Evolutionary conservation across 768 basidiomycete genomes (phyloP).

Genomic region (Paxillus involutus): DNA sequence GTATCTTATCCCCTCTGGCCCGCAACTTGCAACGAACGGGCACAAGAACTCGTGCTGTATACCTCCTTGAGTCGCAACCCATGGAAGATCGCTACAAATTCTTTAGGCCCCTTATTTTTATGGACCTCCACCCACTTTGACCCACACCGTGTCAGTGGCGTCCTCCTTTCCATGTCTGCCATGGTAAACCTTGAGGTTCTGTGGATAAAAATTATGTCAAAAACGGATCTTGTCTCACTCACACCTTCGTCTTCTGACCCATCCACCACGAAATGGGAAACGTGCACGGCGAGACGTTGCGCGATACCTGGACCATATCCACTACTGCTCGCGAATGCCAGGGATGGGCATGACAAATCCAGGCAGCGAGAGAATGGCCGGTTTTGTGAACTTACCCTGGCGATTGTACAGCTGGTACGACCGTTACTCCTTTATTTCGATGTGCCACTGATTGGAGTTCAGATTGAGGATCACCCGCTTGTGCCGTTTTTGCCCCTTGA

Average conservation of each 20-base stretch:
- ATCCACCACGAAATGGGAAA: slow-evolving; percentile 66
- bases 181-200: slow-evolving; percentile 98
- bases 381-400: slow-evolving; percentile 92
- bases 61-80: slow-evolving; percentile 96
- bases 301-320: slow-evolving; percentile 98
- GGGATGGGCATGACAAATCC: slow-evolving; percentile 44
- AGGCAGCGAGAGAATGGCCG: slow-evolving; percentile 63
- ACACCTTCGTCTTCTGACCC: slow-evolving; percentile 14
- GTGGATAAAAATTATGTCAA: slow-evolving; percentile 98
- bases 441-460: not conserved
- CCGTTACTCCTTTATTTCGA: slow-evolving; percentile 23
- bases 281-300: slow-evolving; percentile 80
- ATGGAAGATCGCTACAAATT: slow-evolving; percentile 99
- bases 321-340: slow-evolving; percentile 66
- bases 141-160: slow-evolving; percentile 56
- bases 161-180: slow-evolving; percentile 96
- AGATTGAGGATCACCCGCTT: slow-evolving; percentile 99
- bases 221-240: slow-evolving; percentile 91
- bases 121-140: slow-evolving; percentile 1
- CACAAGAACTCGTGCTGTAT: slow-evolving; percentile 85
- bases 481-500: slow-evolving; percentile 97
- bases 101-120: slow-evolving; percentile 62
- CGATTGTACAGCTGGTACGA: slow-evolving; percentile 89
- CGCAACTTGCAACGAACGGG: no score
- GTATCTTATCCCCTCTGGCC: slow-evolving; percentile 89